Percentiles rank a stretch among this genome's conserved stretches.
These are phyloP conservation scores for Mucor racemosus DNA, from an alignment of 371 early-diverging fungal species.

Conservation along the genomic window DNA sequence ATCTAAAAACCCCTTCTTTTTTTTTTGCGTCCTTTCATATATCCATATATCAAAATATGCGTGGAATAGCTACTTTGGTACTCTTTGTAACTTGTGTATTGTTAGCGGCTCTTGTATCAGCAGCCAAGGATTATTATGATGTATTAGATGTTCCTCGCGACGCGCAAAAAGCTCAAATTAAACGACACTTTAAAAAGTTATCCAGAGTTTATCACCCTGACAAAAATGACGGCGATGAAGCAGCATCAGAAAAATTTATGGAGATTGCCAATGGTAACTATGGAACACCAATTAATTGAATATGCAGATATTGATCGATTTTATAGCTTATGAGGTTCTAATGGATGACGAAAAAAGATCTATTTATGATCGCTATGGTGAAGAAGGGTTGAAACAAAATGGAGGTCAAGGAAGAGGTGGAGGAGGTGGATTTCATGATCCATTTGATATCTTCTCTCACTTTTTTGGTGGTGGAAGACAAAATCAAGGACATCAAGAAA, in stretches of 20 bases:
- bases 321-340: constrained; percentile 89
- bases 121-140: constrained; percentile 50
- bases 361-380: constrained; percentile 84
- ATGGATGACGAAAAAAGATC: constrained; percentile 82
- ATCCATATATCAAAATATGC: constrained; percentile 11
- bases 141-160: constrained; percentile 85
- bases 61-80: constrained; percentile 4
- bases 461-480: constrained; percentile 75
- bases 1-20: background rate
- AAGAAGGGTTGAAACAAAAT: constrained; percentile 88
- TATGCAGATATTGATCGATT: background rate
- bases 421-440: constrained; percentile 79
- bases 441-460: constrained; percentile 93
- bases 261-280: constrained; percentile 83
- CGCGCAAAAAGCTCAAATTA: constrained; percentile 86
- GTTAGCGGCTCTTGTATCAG: constrained; percentile 20
- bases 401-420: constrained; percentile 63
- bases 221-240: constrained; percentile 83
- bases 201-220: constrained; percentile 91
- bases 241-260: constrained; percentile 88
- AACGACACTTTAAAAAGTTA: constrained; percentile 89
- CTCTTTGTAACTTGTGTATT: constrained; percentile 9
- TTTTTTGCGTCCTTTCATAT: background rate
- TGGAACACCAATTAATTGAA: background rate
- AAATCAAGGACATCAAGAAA: constrained; percentile 56